These are phyloP conservation scores for Phoma sp. DNA, from an alignment of 2,329 filamentous ascomycete genomes.

Conservation along the genomic window DNA sequence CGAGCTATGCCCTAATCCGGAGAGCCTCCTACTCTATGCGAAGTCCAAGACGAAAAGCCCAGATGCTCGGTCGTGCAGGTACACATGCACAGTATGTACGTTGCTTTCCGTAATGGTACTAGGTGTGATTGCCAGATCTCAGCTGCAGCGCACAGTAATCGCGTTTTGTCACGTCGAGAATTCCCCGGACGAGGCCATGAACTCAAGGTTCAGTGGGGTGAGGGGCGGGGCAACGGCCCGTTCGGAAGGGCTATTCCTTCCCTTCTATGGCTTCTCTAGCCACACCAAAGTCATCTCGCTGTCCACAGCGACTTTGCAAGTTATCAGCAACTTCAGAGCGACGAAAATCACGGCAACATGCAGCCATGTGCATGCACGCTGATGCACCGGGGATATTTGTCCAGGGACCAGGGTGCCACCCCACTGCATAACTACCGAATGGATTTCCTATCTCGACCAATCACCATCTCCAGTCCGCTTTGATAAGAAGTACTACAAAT, in stretches of 20 bases:
- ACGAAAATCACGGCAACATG: neutral
- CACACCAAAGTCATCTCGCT: too few species aligned
- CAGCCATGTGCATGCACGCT: neutral
- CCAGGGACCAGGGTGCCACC: conserved; percentile 8
- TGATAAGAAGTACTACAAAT: conserved; percentile 30
- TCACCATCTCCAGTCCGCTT: conserved; percentile 13
- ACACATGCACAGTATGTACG: neutral
- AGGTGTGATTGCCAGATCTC: neutral
- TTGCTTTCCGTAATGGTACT: neutral
- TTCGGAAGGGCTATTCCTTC: neutral
- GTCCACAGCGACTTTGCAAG: neutral
- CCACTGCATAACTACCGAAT: conserved; percentile 20
- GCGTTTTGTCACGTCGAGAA: conserved; percentile 4
- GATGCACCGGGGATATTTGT: neutral
- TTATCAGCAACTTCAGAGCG: neutral
- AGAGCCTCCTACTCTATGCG: too few species aligned
- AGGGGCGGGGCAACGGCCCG: conserved; percentile 12
- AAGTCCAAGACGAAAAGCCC: too few species aligned
- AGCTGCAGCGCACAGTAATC: neutral
- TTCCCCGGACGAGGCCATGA: conserved; percentile 2
- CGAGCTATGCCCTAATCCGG: too few species aligned
- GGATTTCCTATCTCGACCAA: conserved; percentile 32
- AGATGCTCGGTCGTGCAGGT: neutral
- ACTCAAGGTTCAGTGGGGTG: conserved; percentile 8
- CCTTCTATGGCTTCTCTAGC: too few species aligned